These are phyloP conservation scores for Dichotomocladium elegans DNA, from an alignment of 371 early-diverging fungal genomes.

Conservation along the genomic window DNA sequence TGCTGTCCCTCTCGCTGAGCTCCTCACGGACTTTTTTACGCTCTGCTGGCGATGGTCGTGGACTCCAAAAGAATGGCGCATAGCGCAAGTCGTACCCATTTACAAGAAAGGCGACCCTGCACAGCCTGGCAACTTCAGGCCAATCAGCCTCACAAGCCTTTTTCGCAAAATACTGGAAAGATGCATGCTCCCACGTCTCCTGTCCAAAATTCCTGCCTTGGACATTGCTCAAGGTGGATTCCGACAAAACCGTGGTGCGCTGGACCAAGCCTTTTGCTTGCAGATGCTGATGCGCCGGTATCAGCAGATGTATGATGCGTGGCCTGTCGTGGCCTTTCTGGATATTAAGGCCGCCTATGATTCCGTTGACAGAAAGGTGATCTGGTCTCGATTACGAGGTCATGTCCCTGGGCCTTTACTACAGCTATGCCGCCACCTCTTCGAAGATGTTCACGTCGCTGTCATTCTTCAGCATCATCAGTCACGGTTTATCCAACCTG, in stretches of 20 bases:
- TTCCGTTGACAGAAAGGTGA: conserved; percentile 5
- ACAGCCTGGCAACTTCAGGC: conserved; percentile 13
- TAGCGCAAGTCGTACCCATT: conserved; percentile 13
- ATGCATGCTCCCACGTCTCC: neutral
- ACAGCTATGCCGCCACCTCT: conserved; percentile 2
- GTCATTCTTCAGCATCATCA: neutral
- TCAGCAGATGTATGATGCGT: neutral
- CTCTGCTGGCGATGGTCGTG: conserved; percentile 8
- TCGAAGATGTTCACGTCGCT: conserved; percentile 2
- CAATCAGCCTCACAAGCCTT: conserved; percentile 13
- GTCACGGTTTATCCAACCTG: neutral
- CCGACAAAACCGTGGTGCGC: neutral
- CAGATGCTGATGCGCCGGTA: neutral
- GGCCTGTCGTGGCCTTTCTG: conserved; percentile 14
- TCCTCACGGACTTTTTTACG: neutral
- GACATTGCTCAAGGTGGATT: conserved; percentile 35
- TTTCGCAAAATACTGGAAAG: conserved; percentile 12
- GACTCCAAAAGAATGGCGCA: conserved; percentile 6
- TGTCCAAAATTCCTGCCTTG: neutral
- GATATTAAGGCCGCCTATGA: conserved; percentile 20
- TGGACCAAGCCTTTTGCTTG: conserved; percentile 4
- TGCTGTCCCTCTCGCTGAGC: neutral
- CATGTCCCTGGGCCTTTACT: neutral
- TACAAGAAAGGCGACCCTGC: conserved; percentile 17
- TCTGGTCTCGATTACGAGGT: conserved; percentile 7